Percentiles rank a stretch among this genome's conserved stretches.
Conservation (phyloP, 306 rosid species). For the Nissolia schottii region DNA sequence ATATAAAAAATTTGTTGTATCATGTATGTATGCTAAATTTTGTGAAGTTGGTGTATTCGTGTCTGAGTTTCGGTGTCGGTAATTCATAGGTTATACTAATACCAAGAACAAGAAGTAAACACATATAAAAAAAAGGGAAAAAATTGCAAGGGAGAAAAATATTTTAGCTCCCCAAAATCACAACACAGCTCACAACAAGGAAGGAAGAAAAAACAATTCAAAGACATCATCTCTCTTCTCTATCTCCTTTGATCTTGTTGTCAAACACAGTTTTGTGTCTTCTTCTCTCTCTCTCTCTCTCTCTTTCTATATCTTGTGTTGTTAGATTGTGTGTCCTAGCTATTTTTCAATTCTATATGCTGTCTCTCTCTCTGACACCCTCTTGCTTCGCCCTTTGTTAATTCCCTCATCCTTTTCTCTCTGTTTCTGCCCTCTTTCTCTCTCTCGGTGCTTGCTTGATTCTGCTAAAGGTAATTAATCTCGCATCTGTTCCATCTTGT, state of each 20-base stretch:
- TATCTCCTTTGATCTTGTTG: constrained; percentile 29
- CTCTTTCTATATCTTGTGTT: constrained; percentile 23
- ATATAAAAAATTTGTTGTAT: too few species aligned
- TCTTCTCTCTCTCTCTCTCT: constrained; percentile 21
- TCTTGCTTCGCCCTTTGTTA: constrained; percentile 6
- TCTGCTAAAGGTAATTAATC: constrained; percentile 41
- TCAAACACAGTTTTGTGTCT: constrained; percentile 14
- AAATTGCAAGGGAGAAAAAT: neutral
- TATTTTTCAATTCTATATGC: neutral
- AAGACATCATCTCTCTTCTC: constrained; percentile 4
- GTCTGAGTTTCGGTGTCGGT: too few species aligned
- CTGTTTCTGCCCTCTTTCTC: constrained; percentile 9
- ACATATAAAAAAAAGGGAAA: neutral
- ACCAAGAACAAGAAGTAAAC: neutral
- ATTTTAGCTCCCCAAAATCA: constrained; percentile 41
- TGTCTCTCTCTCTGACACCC: neutral
- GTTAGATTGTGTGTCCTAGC: neutral
- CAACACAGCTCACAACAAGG: constrained; percentile 35
- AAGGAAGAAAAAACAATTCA: neutral
- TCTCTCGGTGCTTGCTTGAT: constrained; percentile 40
- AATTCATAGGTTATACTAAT: neutral
- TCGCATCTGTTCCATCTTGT: constrained; percentile 52
- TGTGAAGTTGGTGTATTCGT: too few species aligned
- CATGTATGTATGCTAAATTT: too few species aligned
- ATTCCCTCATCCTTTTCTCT: neutral